Percentiles rank a stretch among this genome's conserved stretches.
Conservation (phyloP, 2,329 filamentous ascomycete species). For the Aspergillus calidoustus region DNA sequence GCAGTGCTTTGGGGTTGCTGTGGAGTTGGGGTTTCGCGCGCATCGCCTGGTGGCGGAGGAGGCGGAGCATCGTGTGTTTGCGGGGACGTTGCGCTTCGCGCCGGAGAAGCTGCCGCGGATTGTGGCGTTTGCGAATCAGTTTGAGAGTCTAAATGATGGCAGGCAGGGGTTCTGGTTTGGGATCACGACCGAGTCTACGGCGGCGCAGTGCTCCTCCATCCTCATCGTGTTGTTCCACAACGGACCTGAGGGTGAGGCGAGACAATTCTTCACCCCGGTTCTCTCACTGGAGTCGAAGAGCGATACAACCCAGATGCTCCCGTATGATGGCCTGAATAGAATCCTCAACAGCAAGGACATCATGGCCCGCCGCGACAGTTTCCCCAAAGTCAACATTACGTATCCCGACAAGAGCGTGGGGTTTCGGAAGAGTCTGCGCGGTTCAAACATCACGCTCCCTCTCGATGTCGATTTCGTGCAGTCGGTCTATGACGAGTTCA, state of each 20-base stretch:
- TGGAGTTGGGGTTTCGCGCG: slow-evolving; percentile 46
- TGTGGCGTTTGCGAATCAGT: slow-evolving; percentile 19
- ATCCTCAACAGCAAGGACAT: slow-evolving; percentile 5
- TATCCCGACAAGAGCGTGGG: slow-evolving; percentile 6
- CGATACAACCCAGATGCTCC: slow-evolving; percentile 12
- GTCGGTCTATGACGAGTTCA: slow-evolving; percentile 7
- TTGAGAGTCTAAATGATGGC: slow-evolving; percentile 10
- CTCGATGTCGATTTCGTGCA: slow-evolving; percentile 3
- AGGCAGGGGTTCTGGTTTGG: slow-evolving; percentile 17
- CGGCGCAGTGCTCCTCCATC: slow-evolving; percentile 3
- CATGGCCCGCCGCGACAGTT: not conserved
- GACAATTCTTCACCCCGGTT: slow-evolving; percentile 11
- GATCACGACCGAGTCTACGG: not conserved
- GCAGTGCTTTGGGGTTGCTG: slow-evolving; percentile 48
- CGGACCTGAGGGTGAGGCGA: slow-evolving; percentile 6
- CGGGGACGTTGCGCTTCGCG: slow-evolving; percentile 34
- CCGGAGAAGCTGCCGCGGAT: slow-evolving; percentile 29
- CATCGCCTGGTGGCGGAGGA: slow-evolving; percentile 26
- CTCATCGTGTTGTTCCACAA: slow-evolving; percentile 20
- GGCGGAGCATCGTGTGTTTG: slow-evolving; percentile 37
- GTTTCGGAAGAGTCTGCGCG: slow-evolving; percentile 10
- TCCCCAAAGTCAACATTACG: not conserved
- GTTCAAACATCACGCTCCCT: slow-evolving; percentile 13
- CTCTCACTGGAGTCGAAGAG: not conserved
- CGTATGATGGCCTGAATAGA: slow-evolving; percentile 17